Evolutionary conservation across 768 basidiomycete genomes (phyloP).

Genomic region (Xerocomellus intermedius): DNA sequence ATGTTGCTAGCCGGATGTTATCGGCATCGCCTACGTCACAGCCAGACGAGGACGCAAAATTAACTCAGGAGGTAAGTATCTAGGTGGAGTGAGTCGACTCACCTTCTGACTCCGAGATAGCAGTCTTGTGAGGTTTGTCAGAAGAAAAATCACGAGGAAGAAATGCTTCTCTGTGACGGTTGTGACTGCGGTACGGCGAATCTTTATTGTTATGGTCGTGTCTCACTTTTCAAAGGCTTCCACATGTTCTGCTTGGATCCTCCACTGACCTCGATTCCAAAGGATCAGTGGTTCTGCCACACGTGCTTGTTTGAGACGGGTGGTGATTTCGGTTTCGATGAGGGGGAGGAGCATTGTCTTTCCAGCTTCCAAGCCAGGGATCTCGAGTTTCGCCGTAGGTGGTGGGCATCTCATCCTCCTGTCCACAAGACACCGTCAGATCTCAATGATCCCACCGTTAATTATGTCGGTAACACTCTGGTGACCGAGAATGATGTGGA

Average conservation of each 20-base stretch:
- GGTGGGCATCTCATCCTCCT: conserved; percentile 83
- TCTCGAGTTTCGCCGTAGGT: conserved; percentile 80
- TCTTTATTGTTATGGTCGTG: conserved; percentile 15
- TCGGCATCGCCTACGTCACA: conserved; percentile 23
- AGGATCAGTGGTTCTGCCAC: conserved; percentile 95
- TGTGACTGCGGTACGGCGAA: conserved; percentile 68
- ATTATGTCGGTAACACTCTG: conserved; percentile 52
- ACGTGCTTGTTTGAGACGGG: conserved; percentile 89
- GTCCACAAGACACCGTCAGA: conserved; percentile 30
- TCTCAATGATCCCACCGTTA: conserved; percentile 51
- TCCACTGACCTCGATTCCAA: conserved; percentile 79
- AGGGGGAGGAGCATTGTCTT: conserved; percentile 93
- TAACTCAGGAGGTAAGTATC: conserved; percentile 50
- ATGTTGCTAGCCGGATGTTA: conserved; percentile 20
- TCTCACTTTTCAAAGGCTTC: conserved; percentile 59
- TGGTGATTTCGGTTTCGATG: conserved; percentile 96
- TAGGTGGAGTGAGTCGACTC: conserved; percentile 15
- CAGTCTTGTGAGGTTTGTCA: conserved; percentile 93
- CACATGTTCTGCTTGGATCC: conserved; percentile 98
- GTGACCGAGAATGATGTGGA: conserved; percentile 94
- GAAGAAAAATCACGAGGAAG: conserved; percentile 81
- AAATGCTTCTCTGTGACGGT: conserved; percentile 90
- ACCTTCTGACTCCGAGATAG: conserved; percentile 38
- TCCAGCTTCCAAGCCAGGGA: conserved; percentile 91
- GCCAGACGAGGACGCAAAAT: conserved; percentile 39